Evolutionary conservation across 2,329 filamentous ascomycete genomes (phyloP), one percentile per base, ranked within the genome.

Genomic region (Thermoascus crustaceus): DNA sequence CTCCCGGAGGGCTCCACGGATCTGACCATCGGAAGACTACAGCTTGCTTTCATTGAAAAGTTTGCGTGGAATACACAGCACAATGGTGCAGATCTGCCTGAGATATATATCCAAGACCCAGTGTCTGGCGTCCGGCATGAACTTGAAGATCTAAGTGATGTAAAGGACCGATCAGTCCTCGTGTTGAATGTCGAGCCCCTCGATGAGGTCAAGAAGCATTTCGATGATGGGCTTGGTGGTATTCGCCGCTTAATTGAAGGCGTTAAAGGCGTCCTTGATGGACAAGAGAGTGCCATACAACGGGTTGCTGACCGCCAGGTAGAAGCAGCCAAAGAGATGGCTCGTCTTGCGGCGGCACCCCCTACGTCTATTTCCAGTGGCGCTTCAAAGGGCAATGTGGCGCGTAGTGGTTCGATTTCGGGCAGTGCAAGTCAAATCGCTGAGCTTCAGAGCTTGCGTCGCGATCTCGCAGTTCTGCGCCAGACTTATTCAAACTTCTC

Each of bases 41-140:
- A 98, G 58, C 73, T 98, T 18, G 89, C 91, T 1, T 98, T 98
- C 50, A 98, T 98, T 49, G 91, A 98, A 49, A 98, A 95, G 57
- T 98, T 98, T 55, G 91, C 89, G 0, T 98, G 93, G 88, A 96
- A 94, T 50, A 95, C 89, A 1, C 88, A 96, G 49, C 82, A 86
- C 41, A 93, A 95, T 51, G 91, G 91, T 5, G 77, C 79, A 9
- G 91, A 98, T 55, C 66, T 98, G 30, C 91, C 91, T 0, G 91
- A 98, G 50, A 96, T 98, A 10, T 95, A 98, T 58, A 91, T 98
- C 10, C 91, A 98, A 58, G 91, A 98, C 57, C 82, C 88, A 0
- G 75, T 95, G 2, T 96, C 91, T 6, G 91, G 91, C 1, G 84
- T 98, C n/a, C 82, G 91, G 10, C 89, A 98, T 58, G 91, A 98